These are phyloP conservation scores for Aspergillus taichungensis DNA, from an alignment of 495 filamentous ascomycete genomes.

Conservation along the genomic window DNA sequence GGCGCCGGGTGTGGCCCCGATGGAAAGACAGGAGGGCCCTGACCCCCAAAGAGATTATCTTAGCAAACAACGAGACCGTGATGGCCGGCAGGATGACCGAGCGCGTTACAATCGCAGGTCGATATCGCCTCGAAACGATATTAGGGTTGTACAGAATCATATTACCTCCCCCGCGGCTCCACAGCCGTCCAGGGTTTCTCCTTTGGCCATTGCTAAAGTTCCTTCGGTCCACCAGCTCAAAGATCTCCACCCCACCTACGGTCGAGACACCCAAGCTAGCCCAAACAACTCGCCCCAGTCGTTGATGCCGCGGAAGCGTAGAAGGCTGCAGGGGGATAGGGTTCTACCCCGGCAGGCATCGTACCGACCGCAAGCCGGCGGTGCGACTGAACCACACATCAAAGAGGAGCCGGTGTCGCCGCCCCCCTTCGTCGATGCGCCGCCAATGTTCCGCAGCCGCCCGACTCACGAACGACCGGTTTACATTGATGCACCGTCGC, in stretches of 20 bases:
- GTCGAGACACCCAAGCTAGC: conserved; percentile 22
- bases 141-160: conserved; percentile 49
- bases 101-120: conserved; percentile 15
- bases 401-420: conserved; percentile 85
- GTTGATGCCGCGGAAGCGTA: conserved; percentile 40
- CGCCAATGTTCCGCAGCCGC: conserved; percentile 30
- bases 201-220: conserved; percentile 55
- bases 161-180: conserved; percentile 69
- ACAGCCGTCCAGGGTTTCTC: conserved; percentile 73
- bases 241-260: conserved; percentile 19
- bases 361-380: conserved; percentile 21
- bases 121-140: conserved; percentile 22
- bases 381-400: conserved; percentile 51
- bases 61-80: conserved; percentile 12
- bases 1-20: conserved; percentile 31
- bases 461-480: conserved; percentile 39
- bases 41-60: conserved; percentile 16
- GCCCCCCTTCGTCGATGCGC: conserved; percentile 55
- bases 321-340: conserved; percentile 30
- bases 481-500: conserved; percentile 41
- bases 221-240: conserved; percentile 36
- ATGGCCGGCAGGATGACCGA: conserved; percentile 15
- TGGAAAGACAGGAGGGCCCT: conserved; percentile 18
- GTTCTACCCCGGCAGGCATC: conserved; percentile 21
- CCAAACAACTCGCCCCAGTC: conserved; percentile 27